phyloP scores from a whole-genome alignment of 2,329 filamentous ascomycete species.

The Fusarium continuum region DNA sequence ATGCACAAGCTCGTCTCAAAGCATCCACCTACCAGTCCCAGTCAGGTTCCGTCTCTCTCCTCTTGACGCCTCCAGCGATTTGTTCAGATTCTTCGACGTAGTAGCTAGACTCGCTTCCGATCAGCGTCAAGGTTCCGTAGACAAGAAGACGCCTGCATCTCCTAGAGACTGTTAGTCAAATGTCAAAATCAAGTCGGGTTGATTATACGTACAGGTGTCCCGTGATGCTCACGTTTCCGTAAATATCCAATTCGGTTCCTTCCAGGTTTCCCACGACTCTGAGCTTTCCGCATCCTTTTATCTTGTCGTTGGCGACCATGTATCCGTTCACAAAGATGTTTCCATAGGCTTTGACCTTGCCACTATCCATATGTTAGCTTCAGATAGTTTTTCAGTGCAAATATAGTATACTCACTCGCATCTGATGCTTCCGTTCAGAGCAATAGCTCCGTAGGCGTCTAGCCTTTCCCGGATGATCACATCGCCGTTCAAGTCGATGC shows the following conservation, averaged over 20 bases:
- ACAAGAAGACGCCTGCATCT: conserved; percentile 56
- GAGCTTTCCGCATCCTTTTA: conserved; percentile 59
- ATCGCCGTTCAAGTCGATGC: conserved; percentile 56
- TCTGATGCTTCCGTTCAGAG: conserved; percentile 53
- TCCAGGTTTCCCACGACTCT: conserved; percentile 55
- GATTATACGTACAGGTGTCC: conserved; percentile 52
- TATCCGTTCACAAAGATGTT: conserved; percentile 56
- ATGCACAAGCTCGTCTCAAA: neutral
- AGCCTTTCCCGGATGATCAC: conserved; percentile 56
- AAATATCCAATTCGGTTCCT: conserved; percentile 57
- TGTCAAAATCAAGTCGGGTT: neutral
- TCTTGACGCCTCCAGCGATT: conserved; percentile 55
- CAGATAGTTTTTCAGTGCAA: fast-evolving
- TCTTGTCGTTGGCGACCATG: conserved; percentile 52
- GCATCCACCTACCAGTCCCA: conserved; percentile 48
- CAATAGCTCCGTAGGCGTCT: conserved; percentile 57
- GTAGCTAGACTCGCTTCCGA: conserved; percentile 56
- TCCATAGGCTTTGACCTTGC: conserved; percentile 57
- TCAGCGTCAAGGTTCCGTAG: conserved; percentile 58
- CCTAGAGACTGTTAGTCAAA: conserved; percentile 30
- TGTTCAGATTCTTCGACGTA: conserved; percentile 54
- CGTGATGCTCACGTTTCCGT: conserved; percentile 56
- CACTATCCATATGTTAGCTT: conserved; percentile 43
- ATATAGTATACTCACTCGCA: conserved; percentile 50
- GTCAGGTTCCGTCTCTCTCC: conserved; percentile 53